phyloP scores from a whole-genome alignment of 2,329 filamentous ascomycete genomes.

The Zymoseptoria pseudotritici region DNA sequence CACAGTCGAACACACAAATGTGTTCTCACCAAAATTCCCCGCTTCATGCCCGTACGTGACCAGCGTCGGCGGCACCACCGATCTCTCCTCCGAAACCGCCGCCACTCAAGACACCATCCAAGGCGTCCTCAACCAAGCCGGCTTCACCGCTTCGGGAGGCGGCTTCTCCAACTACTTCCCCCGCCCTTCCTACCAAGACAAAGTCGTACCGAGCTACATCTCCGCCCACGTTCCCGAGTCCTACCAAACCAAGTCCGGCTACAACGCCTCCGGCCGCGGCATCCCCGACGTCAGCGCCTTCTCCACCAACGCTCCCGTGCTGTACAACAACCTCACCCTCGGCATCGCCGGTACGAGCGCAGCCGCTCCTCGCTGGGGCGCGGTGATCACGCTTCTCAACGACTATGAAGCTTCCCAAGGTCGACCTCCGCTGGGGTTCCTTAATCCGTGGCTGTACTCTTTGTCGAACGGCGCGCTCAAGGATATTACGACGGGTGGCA shows the following conservation, averaged over 20 bases:
- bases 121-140: constrained; percentile 3
- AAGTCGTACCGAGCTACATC: constrained; percentile 33
- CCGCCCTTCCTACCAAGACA: constrained; percentile 36
- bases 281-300: constrained; percentile 39
- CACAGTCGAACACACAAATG: constrained; percentile 34
- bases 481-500: constrained; percentile 37
- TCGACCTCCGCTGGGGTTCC: constrained; percentile 38
- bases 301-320: constrained; percentile 35
- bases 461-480: constrained; percentile 41
- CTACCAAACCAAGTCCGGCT: constrained; percentile 32
- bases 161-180: constrained; percentile 39
- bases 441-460: constrained; percentile 54
- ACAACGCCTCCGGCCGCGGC: constrained; percentile 35
- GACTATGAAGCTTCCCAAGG: constrained; percentile 48
- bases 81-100: constrained; percentile 17
- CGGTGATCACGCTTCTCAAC: constrained; percentile 54
- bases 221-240: constrained; percentile 34
- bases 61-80: constrained; percentile 34
- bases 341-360: constrained; percentile 40
- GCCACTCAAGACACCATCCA: constrained; percentile 17
- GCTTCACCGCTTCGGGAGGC: constrained; percentile 27
- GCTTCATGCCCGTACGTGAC: constrained; percentile 42
- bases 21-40: constrained; percentile 41
- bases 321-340: constrained; percentile 31
- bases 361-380: constrained; percentile 51